Percentiles rank a stretch among this genome's conserved stretches.
phyloP scores from a whole-genome alignment of 345 rosid species.

The Erodium maritimum region DNA sequence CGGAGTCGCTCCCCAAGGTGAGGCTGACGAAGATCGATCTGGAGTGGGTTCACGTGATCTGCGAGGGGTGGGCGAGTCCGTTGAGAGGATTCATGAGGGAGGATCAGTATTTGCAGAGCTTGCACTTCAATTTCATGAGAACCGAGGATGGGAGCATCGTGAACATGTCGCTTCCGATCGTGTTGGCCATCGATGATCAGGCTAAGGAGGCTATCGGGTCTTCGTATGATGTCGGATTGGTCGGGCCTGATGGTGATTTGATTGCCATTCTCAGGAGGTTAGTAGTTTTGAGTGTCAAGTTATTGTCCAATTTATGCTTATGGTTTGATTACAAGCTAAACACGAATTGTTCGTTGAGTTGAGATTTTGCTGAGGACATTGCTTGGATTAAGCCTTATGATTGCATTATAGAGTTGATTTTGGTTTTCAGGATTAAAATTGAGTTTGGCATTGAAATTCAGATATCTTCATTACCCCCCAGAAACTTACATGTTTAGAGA shows the following conservation, averaged over 20 bases:
- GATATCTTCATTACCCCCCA: too few relatives aligned
- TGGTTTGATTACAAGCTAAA: too few relatives aligned
- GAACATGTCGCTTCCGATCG: slow-evolving; percentile 94
- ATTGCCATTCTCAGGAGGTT: slow-evolving; percentile 71
- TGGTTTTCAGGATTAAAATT: too few relatives aligned
- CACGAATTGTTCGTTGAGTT: too few relatives aligned
- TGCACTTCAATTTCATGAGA: slow-evolving; percentile 72
- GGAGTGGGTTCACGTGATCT: slow-evolving; percentile 91
- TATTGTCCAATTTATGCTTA: neutral
- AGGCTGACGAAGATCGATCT: slow-evolving; percentile 56
- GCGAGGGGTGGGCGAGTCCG: slow-evolving; percentile 98
- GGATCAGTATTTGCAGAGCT: slow-evolving; percentile 72
- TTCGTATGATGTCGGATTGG: slow-evolving; percentile 41
- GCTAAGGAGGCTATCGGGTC: slow-evolving; percentile 61
- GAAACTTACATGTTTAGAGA: too few relatives aligned
- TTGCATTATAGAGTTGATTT: too few relatives aligned
- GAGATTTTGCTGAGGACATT: too few relatives aligned
- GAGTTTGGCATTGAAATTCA: too few relatives aligned
- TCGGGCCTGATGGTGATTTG: slow-evolving; percentile 46
- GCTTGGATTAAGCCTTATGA: too few relatives aligned
- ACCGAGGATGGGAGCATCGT: slow-evolving; percentile 47
- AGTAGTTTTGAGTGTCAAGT: neutral
- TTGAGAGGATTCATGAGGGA: slow-evolving; percentile 92
- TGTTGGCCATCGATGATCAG: slow-evolving; percentile 76
- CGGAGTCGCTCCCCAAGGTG: slow-evolving; percentile 57